These are phyloP conservation scores for Withania somnifera DNA, from an alignment of 305 asterid genomes.

Conservation along the genomic window DNA sequence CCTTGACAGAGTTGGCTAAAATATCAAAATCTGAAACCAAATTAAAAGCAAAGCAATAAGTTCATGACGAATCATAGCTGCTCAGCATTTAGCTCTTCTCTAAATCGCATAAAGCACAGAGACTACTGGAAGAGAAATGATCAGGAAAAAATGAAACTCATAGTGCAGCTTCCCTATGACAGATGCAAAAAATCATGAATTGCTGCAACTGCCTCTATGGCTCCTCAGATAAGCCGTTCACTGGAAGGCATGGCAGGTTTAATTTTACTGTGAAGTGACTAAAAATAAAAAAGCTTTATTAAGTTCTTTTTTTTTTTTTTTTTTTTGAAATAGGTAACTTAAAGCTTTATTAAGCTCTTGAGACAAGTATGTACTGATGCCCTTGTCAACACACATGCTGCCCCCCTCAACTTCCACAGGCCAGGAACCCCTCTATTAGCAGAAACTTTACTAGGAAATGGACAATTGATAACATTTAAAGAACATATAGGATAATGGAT, in stretches of 20 bases:
- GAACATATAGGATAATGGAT: neutral
- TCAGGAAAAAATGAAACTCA: neutral
- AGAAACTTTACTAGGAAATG: neutral
- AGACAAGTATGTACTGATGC: neutral
- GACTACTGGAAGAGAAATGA: neutral
- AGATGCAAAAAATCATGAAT: neutral
- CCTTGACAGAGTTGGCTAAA: neutral
- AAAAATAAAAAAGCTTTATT: neutral
- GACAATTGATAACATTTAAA: neutral
- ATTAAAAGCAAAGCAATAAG: neutral
- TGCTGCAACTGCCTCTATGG: neutral
- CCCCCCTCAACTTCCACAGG: neutral
- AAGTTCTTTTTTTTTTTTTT: no score
- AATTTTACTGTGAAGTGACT: neutral
- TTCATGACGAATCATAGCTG: neutral
- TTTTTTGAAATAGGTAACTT: no score
- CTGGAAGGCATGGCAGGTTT: neutral
- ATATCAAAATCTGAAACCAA: neutral
- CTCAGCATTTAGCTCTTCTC: neutral
- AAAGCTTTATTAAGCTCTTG: neutral
- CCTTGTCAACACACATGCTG: neutral
- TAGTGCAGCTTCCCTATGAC: neutral
- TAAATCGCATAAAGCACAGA: neutral
- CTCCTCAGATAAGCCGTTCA: neutral
- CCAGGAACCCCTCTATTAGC: neutral